Evolutionary conservation across 2,329 filamentous ascomycete genomes (phyloP).

Genomic region (Amphichorda felina): DNA sequence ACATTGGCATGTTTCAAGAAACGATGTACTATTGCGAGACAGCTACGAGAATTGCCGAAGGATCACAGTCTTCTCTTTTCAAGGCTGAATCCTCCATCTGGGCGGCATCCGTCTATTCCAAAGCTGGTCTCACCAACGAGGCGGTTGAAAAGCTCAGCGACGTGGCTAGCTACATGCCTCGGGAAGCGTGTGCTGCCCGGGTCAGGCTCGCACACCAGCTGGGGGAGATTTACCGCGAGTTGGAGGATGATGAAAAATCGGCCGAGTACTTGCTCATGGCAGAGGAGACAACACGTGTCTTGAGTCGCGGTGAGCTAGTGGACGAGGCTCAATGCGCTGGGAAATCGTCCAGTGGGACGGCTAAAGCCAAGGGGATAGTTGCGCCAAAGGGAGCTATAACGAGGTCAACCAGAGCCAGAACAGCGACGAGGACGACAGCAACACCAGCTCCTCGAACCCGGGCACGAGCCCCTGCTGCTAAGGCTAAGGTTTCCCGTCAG

Average conservation of each 20-base stretch:
- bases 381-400: conserved; percentile 6
- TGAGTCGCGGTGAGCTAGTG: neutral
- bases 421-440: conserved; percentile 5
- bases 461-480: conserved; percentile 6
- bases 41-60: conserved; percentile 63
- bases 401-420: conserved; percentile 6
- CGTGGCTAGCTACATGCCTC: conserved; percentile 38
- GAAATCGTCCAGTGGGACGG: conserved; percentile 5
- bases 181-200: conserved; percentile 21
- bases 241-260: conserved; percentile 31
- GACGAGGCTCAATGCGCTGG: conserved; percentile 2
- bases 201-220: conserved; percentile 39
- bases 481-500: conserved; percentile 10
- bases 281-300: conserved; percentile 24
- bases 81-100: conserved; percentile 41
- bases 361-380: conserved; percentile 11
- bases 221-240: conserved; percentile 41
- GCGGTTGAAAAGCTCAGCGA: conserved; percentile 42
- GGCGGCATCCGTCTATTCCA: conserved; percentile 42
- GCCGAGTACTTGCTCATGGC: conserved; percentile 32
- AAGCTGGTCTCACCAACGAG: conserved; percentile 46
- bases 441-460: conserved; percentile 2
- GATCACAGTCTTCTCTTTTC: conserved; percentile 50
- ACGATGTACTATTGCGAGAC: conserved; percentile 82
- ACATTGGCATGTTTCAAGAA: conserved; percentile 79